phyloP scores from a whole-genome alignment of 2,329 filamentous ascomycete genomes.

The Ceratocystis cubensis region DNA sequence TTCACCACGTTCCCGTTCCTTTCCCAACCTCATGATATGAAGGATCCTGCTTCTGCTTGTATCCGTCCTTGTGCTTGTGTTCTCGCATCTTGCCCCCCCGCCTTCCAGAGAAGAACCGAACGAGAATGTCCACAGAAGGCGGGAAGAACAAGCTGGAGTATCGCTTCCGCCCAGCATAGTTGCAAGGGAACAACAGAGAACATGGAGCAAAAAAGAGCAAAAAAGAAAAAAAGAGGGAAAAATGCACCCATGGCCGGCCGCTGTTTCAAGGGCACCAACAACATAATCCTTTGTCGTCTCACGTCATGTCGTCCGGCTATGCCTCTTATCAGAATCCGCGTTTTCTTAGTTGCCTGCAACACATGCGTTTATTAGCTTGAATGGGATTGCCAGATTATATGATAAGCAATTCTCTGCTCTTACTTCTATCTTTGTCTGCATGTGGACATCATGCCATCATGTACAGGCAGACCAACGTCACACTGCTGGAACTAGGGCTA shows the following conservation, averaged over 20 bases:
- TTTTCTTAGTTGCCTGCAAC: neutral
- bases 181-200: neutral
- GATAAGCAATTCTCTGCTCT: neutral
- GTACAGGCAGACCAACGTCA: neutral
- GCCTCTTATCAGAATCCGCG: neutral
- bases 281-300: neutral
- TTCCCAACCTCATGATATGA: neutral
- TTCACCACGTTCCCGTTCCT: neutral
- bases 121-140: neutral
- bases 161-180: neutral
- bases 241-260: neutral
- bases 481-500: neutral
- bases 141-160: neutral
- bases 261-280: constrained; percentile 5
- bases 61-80: neutral
- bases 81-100: neutral
- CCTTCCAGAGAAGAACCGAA: neutral
- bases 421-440: neutral
- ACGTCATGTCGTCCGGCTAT: neutral
- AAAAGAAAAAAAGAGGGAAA: neutral
- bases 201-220: neutral
- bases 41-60: neutral
- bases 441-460: neutral
- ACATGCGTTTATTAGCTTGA: neutral
- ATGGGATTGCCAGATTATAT: neutral